phyloP scores from a whole-genome alignment of 129 eudicot species.

The Solidago caesia region DNA sequence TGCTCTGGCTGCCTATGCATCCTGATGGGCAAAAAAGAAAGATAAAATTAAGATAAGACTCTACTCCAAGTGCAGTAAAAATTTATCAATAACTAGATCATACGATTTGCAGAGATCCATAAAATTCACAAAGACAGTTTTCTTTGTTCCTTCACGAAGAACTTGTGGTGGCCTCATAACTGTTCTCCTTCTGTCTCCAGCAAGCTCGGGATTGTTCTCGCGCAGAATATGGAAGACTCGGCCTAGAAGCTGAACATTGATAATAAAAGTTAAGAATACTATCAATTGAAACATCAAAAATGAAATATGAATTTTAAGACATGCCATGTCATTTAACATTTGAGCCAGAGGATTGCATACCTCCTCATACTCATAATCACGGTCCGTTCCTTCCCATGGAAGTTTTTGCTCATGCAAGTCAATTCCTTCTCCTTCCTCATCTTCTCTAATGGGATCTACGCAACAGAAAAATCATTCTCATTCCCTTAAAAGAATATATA shows the following conservation, averaged over 20 bases:
- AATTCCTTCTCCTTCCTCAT: constrained; percentile 64
- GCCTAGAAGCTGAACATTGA: constrained; percentile 48
- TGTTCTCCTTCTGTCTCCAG: constrained; percentile 79
- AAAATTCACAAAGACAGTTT: constrained; percentile 77
- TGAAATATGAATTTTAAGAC: neutral
- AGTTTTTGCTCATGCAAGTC: constrained; percentile 55
- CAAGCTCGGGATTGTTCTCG: constrained; percentile 86
- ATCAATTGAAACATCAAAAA: constrained; percentile 4
- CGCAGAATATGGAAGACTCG: constrained; percentile 75
- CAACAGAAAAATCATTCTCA: neutral
- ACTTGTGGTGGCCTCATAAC: constrained; percentile 95
- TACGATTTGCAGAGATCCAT: constrained; percentile 85
- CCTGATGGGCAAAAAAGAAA: constrained; percentile 23
- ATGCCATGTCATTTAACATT: neutral
- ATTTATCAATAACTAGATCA: constrained; percentile 8
- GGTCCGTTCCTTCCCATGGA: constrained; percentile 82
- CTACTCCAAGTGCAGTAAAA: neutral
- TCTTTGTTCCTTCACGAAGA: constrained; percentile 94
- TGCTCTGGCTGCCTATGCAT: constrained; percentile 90
- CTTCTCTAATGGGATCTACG: constrained; percentile 54
- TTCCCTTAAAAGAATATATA: neutral
- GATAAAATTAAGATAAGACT: neutral
- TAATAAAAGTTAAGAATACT: neutral
- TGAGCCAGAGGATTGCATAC: constrained; percentile 25
- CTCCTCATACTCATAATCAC: constrained; percentile 76